Percentiles rank a stretch among this genome's conserved stretches.
phyloP scores from a whole-genome alignment of 345 rosid species.

The Camelina sativa region DNA sequence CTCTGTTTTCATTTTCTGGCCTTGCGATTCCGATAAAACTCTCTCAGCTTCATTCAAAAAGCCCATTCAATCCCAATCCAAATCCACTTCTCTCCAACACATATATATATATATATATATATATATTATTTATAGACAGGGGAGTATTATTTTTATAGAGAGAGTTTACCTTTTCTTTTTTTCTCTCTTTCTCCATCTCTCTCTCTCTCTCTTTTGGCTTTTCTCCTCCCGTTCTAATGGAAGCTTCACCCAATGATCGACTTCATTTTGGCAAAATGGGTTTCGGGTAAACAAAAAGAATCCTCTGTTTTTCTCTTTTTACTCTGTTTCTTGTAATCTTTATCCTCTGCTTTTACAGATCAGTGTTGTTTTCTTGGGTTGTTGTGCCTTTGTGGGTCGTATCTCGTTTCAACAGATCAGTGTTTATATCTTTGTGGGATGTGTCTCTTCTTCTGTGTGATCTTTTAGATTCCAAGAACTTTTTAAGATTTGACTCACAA shows the following conservation, averaged over 20 bases:
- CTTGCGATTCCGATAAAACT: slow-evolving; percentile 41
- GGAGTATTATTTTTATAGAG: background rate
- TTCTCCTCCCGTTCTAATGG: slow-evolving; percentile 59
- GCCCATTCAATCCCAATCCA: slow-evolving; percentile 6
- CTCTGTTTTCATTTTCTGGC: slow-evolving; percentile 36
- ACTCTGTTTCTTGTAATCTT: background rate
- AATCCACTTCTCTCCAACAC: slow-evolving; percentile 15
- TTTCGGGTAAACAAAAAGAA: slow-evolving; percentile 58
- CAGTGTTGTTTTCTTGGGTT: too few species aligned
- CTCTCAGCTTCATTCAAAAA: slow-evolving; percentile 17
- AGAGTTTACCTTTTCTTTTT: background rate
- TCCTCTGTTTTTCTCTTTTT: slow-evolving; percentile 2
- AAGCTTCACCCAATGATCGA: slow-evolving; percentile 70
- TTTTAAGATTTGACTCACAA: slow-evolving; percentile 3
- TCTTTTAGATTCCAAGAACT: slow-evolving; percentile 20
- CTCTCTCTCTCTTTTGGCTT: slow-evolving; percentile 2
- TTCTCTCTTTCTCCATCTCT: background rate
- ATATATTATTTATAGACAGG: background rate
- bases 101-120: background rate
- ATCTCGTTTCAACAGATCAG: too few species aligned
- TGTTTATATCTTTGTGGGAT: too few species aligned
- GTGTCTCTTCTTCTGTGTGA: background rate
- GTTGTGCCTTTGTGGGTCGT: too few species aligned
- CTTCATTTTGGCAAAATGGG: slow-evolving; percentile 94
- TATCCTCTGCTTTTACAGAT: background rate